Conservation (phyloP, 228 moss, liverwort and hornwort species). For the Sphagnum fallax region DNA sequence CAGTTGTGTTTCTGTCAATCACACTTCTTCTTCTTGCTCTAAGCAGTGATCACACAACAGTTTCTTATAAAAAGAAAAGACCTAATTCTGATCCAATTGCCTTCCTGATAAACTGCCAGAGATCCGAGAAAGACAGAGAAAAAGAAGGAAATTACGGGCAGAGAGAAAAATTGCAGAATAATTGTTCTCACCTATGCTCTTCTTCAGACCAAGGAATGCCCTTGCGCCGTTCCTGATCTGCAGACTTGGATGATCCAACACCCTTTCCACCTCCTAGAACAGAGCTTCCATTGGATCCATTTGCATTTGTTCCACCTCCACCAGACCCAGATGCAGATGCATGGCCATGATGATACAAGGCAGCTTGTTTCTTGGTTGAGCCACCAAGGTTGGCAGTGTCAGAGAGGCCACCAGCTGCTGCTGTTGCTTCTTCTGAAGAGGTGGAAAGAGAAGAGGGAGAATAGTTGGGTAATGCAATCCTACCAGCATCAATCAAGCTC, state of each 20-base stretch:
- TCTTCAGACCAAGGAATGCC: constrained; percentile 95
- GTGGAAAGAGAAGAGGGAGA: constrained; percentile 48
- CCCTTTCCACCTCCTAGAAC: constrained; percentile 28
- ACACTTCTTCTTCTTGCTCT: too few relatives aligned
- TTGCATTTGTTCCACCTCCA: constrained; percentile 48
- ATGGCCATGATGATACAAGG: constrained; percentile 12
- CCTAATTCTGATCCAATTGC: too few relatives aligned
- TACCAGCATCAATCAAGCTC: constrained; percentile 68
- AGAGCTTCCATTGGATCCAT: constrained; percentile 31
- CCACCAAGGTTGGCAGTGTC: too few relatives aligned
- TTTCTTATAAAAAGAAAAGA: too few relatives aligned
- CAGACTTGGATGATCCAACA: constrained; percentile 35
- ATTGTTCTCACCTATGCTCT: constrained; percentile 67
- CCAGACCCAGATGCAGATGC: neutral
- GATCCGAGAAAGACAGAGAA: too few relatives aligned
- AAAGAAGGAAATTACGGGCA: too few relatives aligned
- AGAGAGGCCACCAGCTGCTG: neutral
- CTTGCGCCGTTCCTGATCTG: constrained; percentile 94
- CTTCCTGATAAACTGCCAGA: too few relatives aligned
- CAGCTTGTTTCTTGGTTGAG: constrained; percentile 33
- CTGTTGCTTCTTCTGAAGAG: constrained; percentile 26
- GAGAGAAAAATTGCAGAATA: neutral
- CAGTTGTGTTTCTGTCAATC: too few relatives aligned
- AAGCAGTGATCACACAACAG: too few relatives aligned
- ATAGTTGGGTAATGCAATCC: constrained; percentile 74